phyloP scores from a whole-genome alignment of 1,284 basidiomycete genomes.

The Spongispora temasekensis region DNA sequence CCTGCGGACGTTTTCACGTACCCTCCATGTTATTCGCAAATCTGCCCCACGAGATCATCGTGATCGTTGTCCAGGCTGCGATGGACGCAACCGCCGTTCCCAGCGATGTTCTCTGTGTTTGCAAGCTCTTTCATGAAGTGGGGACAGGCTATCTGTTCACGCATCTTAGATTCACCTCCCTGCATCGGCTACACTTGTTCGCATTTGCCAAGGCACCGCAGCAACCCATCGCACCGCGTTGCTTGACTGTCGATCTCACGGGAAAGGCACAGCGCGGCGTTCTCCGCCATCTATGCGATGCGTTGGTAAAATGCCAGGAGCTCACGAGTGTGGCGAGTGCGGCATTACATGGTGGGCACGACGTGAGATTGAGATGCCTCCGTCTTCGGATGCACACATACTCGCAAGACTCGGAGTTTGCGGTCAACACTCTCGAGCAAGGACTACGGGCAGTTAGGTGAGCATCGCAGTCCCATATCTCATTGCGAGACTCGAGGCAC shows the following conservation, averaged over 20 bases:
- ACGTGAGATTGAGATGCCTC: constrained; percentile 36
- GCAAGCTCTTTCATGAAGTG: constrained; percentile 14
- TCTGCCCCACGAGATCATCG: constrained; percentile 30
- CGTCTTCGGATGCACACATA: constrained; percentile 48
- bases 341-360: background rate
- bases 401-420: constrained; percentile 39
- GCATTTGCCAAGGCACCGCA: constrained; percentile 18
- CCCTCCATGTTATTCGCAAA: constrained; percentile 14
- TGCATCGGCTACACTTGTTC: constrained; percentile 17
- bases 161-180: constrained; percentile 27
- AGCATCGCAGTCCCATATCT: constrained; percentile 15
- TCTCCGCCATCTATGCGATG: constrained; percentile 12
- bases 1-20: background rate
- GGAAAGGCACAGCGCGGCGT: constrained; percentile 10
- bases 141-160: constrained; percentile 31
- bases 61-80: constrained; percentile 14
- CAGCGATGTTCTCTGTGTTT: constrained; percentile 20
- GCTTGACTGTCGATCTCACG: constrained; percentile 17
- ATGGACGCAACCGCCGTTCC: constrained; percentile 13
- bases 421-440: constrained; percentile 39
- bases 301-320: constrained; percentile 11
- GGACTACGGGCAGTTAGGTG: constrained; percentile 46
- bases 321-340: background rate
- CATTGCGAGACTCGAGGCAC: background rate
- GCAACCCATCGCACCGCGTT: constrained; percentile 14